phyloP scores from a whole-genome alignment of 176 grass and related monocot species.

The Carex myosuroides region DNA sequence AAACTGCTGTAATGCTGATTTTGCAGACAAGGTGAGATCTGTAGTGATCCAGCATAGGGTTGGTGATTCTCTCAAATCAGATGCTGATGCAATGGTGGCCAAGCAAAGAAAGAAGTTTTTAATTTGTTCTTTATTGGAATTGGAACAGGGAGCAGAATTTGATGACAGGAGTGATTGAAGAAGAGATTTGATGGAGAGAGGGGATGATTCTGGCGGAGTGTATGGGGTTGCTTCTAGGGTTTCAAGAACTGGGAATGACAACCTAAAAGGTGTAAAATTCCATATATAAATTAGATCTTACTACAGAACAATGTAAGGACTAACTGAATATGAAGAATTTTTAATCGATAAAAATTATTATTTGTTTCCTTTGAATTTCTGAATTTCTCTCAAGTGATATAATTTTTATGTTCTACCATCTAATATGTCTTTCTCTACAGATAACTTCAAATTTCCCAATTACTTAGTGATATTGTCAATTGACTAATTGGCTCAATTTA shows the following conservation, averaged over 20 bases:
- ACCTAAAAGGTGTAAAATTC: conserved; percentile 16
- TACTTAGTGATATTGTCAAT: not conserved
- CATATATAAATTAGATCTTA: not conserved
- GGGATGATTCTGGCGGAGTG: conserved; percentile 36
- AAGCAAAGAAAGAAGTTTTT: conserved; percentile 61
- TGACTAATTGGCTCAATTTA: not conserved
- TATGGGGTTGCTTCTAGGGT: conserved; percentile 42
- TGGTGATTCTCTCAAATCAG: conserved; percentile 31
- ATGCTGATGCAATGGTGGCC: conserved; percentile 30
- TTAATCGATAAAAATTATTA: not conserved
- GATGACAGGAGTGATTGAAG: conserved; percentile 52
- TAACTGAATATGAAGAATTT: not conserved
- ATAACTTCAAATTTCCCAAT: not conserved
- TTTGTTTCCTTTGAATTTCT: not conserved
- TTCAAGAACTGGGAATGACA: conserved; percentile 31
- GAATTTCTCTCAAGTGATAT: not conserved
- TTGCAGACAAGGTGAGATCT: conserved; percentile 25
- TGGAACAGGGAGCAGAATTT: not conserved
- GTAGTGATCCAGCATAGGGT: conserved; percentile 60
- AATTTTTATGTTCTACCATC: not conserved
- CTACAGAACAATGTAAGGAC: not conserved
- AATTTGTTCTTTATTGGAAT: conserved; percentile 2
- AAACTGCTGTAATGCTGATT: conserved; percentile 25
- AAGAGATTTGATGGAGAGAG: conserved; percentile 47
- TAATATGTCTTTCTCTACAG: not conserved